A percentile compares a stretch with the other conserved stretches of the same genome.
These are phyloP conservation scores for Hyphopichia buzzinii DNA, from an alignment of 1,139 yeast genomes.

Conservation along the genomic window DNA sequence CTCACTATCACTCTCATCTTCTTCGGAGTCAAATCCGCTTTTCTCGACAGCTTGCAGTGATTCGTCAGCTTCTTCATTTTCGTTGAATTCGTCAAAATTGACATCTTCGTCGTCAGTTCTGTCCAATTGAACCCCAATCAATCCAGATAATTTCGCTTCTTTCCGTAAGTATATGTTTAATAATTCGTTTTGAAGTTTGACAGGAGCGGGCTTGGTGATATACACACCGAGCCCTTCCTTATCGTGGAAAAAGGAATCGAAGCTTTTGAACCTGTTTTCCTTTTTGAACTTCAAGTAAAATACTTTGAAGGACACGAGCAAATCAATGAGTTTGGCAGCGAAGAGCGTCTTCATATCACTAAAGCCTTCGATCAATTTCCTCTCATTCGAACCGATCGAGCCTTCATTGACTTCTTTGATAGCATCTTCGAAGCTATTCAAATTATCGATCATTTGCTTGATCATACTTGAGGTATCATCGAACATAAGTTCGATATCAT, in stretches of 20 bases:
- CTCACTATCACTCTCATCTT: conserved; percentile 19
- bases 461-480: conserved; percentile 7
- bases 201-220: conserved; percentile 16
- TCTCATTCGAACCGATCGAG: conserved; percentile 1
- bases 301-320: conserved; percentile 30
- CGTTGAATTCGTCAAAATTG: conserved; percentile 39
- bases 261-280: conserved; percentile 24
- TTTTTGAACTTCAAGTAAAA: conserved; percentile 31
- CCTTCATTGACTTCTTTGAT: conserved; percentile 10
- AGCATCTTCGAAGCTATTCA: conserved; percentile 6
- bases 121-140: conserved; percentile 40
- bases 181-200: conserved; percentile 22
- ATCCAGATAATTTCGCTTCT: conserved; percentile 29
- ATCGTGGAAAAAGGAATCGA: conserved; percentile 24
- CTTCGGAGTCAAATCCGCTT: conserved; percentile 16
- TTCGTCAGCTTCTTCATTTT: conserved; percentile 11
- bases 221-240: conserved; percentile 14
- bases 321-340: conserved; percentile 29
- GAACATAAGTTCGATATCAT: conserved; percentile 19
- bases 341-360: conserved; percentile 24
- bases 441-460: conserved; percentile 2
- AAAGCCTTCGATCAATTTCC: conserved; percentile 14
- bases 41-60: conserved; percentile 4
- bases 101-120: conserved; percentile 61
- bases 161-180: conserved; percentile 32